Base-by-base conservation (phyloP, 2,329 filamentous ascomycete species). In the Monilinia vaccinii-corymbosi region DNA sequence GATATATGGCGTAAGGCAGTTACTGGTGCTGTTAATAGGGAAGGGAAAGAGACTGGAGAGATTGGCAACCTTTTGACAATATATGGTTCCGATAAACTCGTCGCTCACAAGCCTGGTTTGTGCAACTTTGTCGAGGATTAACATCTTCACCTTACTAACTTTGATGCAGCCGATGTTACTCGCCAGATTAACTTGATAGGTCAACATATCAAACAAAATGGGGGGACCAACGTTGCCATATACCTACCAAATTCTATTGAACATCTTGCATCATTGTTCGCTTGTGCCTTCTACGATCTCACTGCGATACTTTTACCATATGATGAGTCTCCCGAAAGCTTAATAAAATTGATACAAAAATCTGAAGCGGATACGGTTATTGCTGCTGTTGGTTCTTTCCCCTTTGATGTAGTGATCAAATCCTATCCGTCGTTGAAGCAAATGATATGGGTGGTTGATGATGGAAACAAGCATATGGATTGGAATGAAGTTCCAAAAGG, bases 171-270 rank as follows among this genome's bases (percentile, higher is more conserved):
- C 60, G 85, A 91, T 63, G 75, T 97, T 53, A 93, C 88, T 9
- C 85, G 86, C 65, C 88, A 95, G 72, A 96, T 97, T 73, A 92
- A 89, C 73, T 81, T 94, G 32, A 84, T 97, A 69, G 94, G 94
- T 64, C 82, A 83, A 68, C 84, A 92, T 69, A 81, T 90, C 66
- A 78, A 89, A 60, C 82, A 88, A 67, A 82, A 88, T 64, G 83
- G 85, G 60, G 84, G 84, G 42, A 87, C 85, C 71, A 87, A 85
- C 53, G 89, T 97, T 36, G 94, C 91, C 63, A 82, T 97, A 64
- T 96, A 95, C 73, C 80, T 97, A 60, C 91, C 92, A 47, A 97
- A 99, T 78, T 96, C 91, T 50, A 80, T 96, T 69, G 94, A 99
- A 75, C 84, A 96, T 63, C 77, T 99, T 53, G 81, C 84, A 38